These are phyloP conservation scores for Alnus glutinosa DNA, from an alignment of 306 rosid genomes.

Conservation along the genomic window DNA sequence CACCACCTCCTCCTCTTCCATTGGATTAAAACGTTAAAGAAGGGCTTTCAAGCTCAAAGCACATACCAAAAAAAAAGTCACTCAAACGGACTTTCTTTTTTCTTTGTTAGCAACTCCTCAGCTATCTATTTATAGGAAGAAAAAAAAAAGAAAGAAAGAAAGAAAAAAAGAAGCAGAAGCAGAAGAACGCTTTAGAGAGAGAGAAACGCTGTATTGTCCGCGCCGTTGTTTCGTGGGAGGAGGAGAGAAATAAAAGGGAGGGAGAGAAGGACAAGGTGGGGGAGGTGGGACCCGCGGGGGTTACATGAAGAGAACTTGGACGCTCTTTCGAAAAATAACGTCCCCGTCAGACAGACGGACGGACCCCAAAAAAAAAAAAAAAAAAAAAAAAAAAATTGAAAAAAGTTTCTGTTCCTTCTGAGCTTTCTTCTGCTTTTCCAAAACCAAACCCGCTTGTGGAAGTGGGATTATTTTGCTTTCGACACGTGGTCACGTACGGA, in stretches of 20 bases:
- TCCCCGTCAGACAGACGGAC: slow-evolving; percentile 57
- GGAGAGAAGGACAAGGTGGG: slow-evolving; percentile 21
- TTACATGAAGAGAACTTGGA: slow-evolving; percentile 98
- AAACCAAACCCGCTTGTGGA: neutral
- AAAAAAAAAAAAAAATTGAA: neutral
- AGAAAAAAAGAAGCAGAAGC: slow-evolving; percentile 3
- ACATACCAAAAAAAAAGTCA: neutral
- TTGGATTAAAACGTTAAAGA: slow-evolving; percentile 29
- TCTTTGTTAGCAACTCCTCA: neutral
- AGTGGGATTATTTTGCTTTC: too few relatives aligned
- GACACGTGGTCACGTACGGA: neutral
- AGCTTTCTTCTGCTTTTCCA: neutral
- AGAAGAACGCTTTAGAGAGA: slow-evolving; percentile 1
- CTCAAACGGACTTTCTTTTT: neutral
- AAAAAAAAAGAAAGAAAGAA: neutral
- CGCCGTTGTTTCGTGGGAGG: slow-evolving; percentile 70
- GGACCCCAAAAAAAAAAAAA: slow-evolving; percentile 13
- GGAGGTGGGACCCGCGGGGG: slow-evolving; percentile 52
- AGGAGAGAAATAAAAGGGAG: slow-evolving; percentile 19
- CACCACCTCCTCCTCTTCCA: slow-evolving; percentile 28
- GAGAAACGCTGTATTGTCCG: slow-evolving; percentile 26
- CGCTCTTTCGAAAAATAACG: slow-evolving; percentile 63
- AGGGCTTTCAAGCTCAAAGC: slow-evolving; percentile 29
- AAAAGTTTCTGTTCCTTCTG: neutral
- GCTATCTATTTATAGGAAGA: neutral